Percentiles rank a stretch among this genome's conserved stretches.
Conservation (phyloP, 2,329 filamentous ascomycete genomes). For the Cryoendolithus antarcticus region DNA sequence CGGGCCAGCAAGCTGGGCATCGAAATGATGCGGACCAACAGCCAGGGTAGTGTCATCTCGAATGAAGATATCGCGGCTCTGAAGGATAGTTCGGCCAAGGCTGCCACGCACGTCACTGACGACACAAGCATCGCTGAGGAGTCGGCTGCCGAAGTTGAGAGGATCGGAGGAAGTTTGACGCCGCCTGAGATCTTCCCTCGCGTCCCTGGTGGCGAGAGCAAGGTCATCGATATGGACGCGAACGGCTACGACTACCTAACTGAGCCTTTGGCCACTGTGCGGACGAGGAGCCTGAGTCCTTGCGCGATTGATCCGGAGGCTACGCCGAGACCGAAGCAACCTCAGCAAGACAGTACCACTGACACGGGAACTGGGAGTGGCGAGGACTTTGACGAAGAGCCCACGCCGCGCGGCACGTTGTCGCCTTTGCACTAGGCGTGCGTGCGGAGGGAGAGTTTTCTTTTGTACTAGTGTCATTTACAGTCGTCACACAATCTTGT, state of each 20-base stretch:
- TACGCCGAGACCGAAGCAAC: slow-evolving; percentile 26
- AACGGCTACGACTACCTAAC: slow-evolving; percentile 1
- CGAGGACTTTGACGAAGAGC: slow-evolving; percentile 25
- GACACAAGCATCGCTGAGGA: slow-evolving; percentile 27
- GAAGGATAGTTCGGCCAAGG: slow-evolving; percentile 14
- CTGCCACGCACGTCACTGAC: slow-evolving; percentile 6
- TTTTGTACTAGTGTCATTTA: background rate
- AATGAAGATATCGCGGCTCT: slow-evolving; percentile 30
- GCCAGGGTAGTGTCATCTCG: slow-evolving; percentile 62
- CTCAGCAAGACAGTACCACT: background rate
- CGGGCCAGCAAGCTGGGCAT: slow-evolving; percentile 70
- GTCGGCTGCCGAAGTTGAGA: slow-evolving; percentile 22
- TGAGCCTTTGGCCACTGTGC: background rate
- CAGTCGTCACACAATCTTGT: too few relatives aligned
- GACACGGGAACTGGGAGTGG: slow-evolving; percentile 3
- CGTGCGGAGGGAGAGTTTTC: too few relatives aligned
- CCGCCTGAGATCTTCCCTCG: slow-evolving; percentile 40
- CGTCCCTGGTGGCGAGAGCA: slow-evolving; percentile 29
- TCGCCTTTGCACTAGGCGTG: slow-evolving; percentile 7
- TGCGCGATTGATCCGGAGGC: slow-evolving; percentile 19
- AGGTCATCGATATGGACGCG: slow-evolving; percentile 27
- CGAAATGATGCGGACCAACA: slow-evolving; percentile 97
- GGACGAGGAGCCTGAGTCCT: background rate
- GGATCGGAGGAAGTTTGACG: slow-evolving; percentile 28
- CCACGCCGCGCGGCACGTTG: slow-evolving; percentile 27